phyloP scores from a whole-genome alignment of 2,329 filamentous ascomycete genomes.

The Mollisia scopiformis region DNA sequence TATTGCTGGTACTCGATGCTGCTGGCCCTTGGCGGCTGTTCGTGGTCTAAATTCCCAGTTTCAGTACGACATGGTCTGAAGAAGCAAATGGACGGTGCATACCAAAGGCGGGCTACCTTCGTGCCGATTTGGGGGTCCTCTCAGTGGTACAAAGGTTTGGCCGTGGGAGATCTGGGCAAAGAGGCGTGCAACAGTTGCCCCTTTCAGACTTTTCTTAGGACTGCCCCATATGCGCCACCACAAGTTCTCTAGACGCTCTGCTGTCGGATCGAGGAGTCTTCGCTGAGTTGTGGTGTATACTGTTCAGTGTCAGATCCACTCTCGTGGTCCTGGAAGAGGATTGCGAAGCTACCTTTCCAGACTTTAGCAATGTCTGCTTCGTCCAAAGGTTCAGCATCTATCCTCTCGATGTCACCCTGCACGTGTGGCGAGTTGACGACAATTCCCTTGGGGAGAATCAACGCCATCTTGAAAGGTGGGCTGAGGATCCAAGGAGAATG shows the following conservation, averaged over 20 bases:
- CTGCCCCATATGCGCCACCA: conserved; percentile 71
- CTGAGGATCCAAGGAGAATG: conserved; percentile 15
- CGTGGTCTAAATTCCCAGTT: conserved; percentile 28
- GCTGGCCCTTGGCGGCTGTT: conserved; percentile 20
- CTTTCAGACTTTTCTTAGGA: conserved; percentile 48
- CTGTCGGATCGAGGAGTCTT: conserved; percentile 62
- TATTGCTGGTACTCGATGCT: conserved; percentile 28
- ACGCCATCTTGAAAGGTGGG: conserved; percentile 31
- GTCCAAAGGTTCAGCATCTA: conserved; percentile 44
- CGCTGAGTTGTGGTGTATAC: conserved; percentile 64
- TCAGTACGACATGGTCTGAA: conserved; percentile 27
- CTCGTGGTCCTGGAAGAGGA: background rate
- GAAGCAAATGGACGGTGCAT: conserved; percentile 31
- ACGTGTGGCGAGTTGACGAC: conserved; percentile 55
- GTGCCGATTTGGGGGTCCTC: conserved; percentile 55
- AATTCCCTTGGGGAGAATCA: conserved; percentile 60
- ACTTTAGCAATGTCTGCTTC: conserved; percentile 56
- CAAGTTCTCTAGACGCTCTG: conserved; percentile 64
- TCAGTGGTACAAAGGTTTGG: conserved; percentile 58
- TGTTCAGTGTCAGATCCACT: conserved; percentile 36
- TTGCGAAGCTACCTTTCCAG: conserved; percentile 53
- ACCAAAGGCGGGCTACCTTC: conserved; percentile 50
- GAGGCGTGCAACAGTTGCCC: conserved; percentile 54
- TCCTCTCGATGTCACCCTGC: conserved; percentile 56
- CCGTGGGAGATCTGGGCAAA: conserved; percentile 62